These are phyloP conservation scores for Tephrocybe sp. DNA, from an alignment of 768 basidiomycete genomes.

Conservation along the genomic window DNA sequence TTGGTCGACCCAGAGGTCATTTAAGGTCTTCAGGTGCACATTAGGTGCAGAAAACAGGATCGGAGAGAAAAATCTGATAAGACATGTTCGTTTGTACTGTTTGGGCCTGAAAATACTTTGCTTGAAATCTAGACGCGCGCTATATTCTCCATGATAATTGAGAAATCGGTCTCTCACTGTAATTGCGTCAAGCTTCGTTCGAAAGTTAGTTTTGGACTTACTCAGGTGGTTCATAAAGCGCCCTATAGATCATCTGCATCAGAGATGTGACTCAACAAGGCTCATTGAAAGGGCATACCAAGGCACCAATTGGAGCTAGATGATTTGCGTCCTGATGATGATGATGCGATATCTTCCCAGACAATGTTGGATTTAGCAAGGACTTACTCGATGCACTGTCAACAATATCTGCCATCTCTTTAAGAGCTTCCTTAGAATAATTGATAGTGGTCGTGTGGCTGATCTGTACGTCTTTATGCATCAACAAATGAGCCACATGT, in stretches of 20 bases:
- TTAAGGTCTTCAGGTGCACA: conserved; percentile 37
- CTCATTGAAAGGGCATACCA: not conserved
- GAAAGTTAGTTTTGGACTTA: not conserved
- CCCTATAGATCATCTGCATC: conserved; percentile 1
- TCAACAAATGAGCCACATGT: not conserved
- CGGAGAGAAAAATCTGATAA: conserved; percentile 36
- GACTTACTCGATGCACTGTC: conserved; percentile 4
- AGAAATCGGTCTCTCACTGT: conserved; percentile 27
- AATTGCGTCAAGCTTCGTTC: not conserved
- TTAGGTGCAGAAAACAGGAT: conserved; percentile 47
- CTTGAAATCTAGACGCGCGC: conserved; percentile 37
- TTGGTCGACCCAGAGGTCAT: conserved; percentile 48
- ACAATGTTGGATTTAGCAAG: not conserved
- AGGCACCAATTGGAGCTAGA: conserved; percentile 7
- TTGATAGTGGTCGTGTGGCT: conserved; percentile 6
- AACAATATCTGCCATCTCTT: conserved; percentile 11
- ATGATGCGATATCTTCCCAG: not conserved
- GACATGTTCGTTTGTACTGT: conserved; percentile 24
- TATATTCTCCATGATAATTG: conserved; percentile 43
- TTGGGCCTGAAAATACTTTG: conserved; percentile 27
- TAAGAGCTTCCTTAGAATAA: not conserved
- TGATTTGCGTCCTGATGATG: not conserved
- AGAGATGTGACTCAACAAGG: not conserved
- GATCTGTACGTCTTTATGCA: conserved; percentile 4
- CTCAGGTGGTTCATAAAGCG: conserved; percentile 16